These are phyloP conservation scores for Lentinula sp. DNA, from an alignment of 768 basidiomycete species.

Conservation along the genomic window DNA sequence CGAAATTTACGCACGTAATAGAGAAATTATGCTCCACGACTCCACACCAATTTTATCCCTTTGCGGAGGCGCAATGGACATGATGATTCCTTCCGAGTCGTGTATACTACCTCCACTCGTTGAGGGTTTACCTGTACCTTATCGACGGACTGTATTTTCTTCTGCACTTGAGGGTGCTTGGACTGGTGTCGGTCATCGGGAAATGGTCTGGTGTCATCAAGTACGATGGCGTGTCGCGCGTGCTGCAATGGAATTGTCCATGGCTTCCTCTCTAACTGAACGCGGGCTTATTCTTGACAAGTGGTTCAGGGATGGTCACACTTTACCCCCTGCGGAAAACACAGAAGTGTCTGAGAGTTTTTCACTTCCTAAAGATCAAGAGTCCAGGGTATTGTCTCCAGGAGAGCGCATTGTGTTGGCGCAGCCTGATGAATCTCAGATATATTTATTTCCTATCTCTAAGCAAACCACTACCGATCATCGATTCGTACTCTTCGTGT, in stretches of 20 bases:
- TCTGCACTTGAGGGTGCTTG: conserved; percentile 86
- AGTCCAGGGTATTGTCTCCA: conserved; percentile 31
- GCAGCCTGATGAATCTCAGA: conserved; percentile 34
- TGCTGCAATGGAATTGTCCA: conserved; percentile 63
- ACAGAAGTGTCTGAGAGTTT: conserved; percentile 6
- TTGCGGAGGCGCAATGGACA: conserved; percentile 88
- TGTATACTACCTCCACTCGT: conserved; percentile 51
- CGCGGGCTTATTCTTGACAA: conserved; percentile 41
- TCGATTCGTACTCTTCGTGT: conserved; percentile 50
- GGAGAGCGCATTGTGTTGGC: conserved; percentile 34
- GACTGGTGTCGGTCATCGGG: conserved; percentile 93
- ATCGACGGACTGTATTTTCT: conserved; percentile 70
- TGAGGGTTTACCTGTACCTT: conserved; percentile 18
- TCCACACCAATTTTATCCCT: conserved; percentile 75
- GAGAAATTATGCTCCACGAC: conserved; percentile 30
- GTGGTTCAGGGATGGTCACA: conserved; percentile 66
- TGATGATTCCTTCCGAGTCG: conserved; percentile 88
- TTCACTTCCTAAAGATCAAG: conserved; percentile 13
- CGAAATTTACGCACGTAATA: conserved; percentile 53
- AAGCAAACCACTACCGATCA: conserved; percentile 4
- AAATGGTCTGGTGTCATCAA: conserved; percentile 99
- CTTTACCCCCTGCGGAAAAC: conserved; percentile 25
- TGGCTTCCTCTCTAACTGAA: conserved; percentile 16
- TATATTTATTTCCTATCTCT: conserved; percentile 47
- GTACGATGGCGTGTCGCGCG: conserved; percentile 86